phyloP scores from a whole-genome alignment of 208 protist genomes.

The Angomonas desouzai region DNA sequence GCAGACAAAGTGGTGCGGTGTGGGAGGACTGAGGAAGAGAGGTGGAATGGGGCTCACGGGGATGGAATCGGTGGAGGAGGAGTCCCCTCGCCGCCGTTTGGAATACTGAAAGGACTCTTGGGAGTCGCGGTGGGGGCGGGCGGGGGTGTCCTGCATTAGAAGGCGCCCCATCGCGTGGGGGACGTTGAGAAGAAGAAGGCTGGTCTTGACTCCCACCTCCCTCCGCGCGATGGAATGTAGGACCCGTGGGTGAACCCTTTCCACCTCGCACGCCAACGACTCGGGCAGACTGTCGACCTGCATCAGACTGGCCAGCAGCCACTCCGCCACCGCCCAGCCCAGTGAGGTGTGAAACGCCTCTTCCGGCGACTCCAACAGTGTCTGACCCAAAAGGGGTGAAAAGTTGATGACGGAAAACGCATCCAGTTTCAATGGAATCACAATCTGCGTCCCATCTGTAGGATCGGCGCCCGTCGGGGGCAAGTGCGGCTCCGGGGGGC shows the following conservation, averaged over 20 bases:
- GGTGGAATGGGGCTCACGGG: constrained; percentile 1
- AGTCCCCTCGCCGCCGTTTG: background rate
- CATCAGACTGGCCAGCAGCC: constrained; percentile 9
- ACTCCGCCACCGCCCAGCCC: constrained; percentile 15
- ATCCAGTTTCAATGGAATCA: constrained; percentile 28
- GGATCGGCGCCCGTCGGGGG: background rate
- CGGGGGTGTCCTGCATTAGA: background rate
- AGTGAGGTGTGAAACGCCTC: constrained; percentile 14
- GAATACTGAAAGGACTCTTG: background rate
- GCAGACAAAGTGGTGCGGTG: background rate
- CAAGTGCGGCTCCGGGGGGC: background rate
- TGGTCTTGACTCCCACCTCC: background rate
- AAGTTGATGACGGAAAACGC: constrained; percentile 32
- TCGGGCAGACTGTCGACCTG: background rate
- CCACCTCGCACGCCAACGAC: background rate
- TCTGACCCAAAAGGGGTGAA: constrained; percentile 19
- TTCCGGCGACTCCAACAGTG: constrained; percentile 17
- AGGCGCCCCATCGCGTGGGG: background rate
- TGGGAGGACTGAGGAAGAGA: background rate
- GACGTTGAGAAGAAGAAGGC: background rate
- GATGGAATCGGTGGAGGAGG: background rate
- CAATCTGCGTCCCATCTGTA: background rate
- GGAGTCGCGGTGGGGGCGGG: background rate
- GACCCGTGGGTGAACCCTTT: background rate
- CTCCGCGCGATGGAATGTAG: background rate